These are phyloP conservation scores for Shiraia sp. DNA, from an alignment of 2,329 filamentous ascomycete genomes.

Conservation along the genomic window DNA sequence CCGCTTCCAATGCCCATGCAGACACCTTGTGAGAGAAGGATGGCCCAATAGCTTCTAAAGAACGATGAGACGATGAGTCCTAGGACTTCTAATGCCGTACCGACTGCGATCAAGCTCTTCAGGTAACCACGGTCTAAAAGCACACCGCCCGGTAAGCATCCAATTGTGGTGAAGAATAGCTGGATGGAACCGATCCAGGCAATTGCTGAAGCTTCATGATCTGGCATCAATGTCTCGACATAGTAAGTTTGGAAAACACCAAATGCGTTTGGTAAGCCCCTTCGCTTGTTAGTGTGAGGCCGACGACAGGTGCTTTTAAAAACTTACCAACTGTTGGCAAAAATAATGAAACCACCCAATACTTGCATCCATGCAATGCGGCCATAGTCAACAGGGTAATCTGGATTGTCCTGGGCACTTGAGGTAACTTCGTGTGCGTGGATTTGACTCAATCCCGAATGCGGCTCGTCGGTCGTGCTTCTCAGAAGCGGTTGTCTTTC, in stretches of 20 bases:
- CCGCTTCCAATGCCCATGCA: constrained; percentile 39
- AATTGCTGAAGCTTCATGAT: constrained; percentile 25
- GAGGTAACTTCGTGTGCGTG: constrained; percentile 13
- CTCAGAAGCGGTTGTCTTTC: constrained; percentile 15
- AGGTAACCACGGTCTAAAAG: constrained; percentile 40
- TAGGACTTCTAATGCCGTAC: constrained; percentile 29
- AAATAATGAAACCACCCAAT: constrained; percentile 47
- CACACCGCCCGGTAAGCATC: constrained; percentile 33
- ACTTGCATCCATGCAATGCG: constrained; percentile 50
- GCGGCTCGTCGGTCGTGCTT: constrained; percentile 5
- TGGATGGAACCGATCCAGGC: constrained; percentile 45
- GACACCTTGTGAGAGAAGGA: constrained; percentile 41
- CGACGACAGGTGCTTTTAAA: neutral
- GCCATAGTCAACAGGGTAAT: constrained; percentile 32
- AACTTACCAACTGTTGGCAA: constrained; percentile 46
- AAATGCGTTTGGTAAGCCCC: constrained; percentile 36
- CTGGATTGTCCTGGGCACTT: constrained; percentile 9
- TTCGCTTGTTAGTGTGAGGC: constrained; percentile 16
- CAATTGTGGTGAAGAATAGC: constrained; percentile 38
- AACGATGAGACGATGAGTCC: constrained; percentile 21
- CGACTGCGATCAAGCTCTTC: constrained; percentile 31
- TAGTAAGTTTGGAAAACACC: constrained; percentile 42
- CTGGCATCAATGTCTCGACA: constrained; percentile 15
- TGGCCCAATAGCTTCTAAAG: constrained; percentile 22
- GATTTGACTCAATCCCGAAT: constrained; percentile 1